phyloP scores from a whole-genome alignment of 116 monocot genomes.

The Papilionanthe hybrid region DNA sequence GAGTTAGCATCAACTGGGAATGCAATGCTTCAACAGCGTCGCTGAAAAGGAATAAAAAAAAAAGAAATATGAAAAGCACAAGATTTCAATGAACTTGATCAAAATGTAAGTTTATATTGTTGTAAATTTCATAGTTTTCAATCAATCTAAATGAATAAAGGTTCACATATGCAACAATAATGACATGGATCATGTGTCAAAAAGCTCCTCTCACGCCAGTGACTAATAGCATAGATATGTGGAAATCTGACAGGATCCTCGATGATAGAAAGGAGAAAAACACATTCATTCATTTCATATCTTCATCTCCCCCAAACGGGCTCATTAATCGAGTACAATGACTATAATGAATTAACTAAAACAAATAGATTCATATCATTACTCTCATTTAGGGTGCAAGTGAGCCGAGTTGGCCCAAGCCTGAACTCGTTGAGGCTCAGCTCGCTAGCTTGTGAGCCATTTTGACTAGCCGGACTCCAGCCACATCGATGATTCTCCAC shows the following conservation, averaged over 20 bases:
- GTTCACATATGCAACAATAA: not conserved
- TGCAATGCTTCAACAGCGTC: constrained; percentile 12
- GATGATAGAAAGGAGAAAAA: not conserved
- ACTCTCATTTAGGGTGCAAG: too few species aligned
- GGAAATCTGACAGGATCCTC: not conserved
- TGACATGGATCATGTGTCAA: not conserved
- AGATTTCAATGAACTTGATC: not conserved
- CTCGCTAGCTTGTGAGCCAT: too few species aligned
- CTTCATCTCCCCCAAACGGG: too few species aligned
- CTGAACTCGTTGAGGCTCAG: too few species aligned
- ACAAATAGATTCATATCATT: too few species aligned
- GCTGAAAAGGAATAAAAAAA: constrained; percentile 14
- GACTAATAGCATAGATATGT: not conserved
- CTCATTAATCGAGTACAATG: too few species aligned
- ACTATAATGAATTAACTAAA: too few species aligned
- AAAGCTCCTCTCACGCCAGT: not conserved
- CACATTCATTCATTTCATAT: too few species aligned
- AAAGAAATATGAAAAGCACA: not conserved
- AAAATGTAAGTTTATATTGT: not conserved
- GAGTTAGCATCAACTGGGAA: constrained; percentile 33
- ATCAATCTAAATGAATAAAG: not conserved
- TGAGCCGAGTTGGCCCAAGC: too few species aligned
- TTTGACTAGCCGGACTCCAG: too few species aligned
- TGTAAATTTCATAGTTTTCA: not conserved
- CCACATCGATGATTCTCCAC: too few species aligned